A percentile compares a stretch with the other conserved stretches of the same genome.
Evolutionary conservation across 139 green algal genomes (phyloP).

Genomic region (Nannochloris sp.): DNA sequence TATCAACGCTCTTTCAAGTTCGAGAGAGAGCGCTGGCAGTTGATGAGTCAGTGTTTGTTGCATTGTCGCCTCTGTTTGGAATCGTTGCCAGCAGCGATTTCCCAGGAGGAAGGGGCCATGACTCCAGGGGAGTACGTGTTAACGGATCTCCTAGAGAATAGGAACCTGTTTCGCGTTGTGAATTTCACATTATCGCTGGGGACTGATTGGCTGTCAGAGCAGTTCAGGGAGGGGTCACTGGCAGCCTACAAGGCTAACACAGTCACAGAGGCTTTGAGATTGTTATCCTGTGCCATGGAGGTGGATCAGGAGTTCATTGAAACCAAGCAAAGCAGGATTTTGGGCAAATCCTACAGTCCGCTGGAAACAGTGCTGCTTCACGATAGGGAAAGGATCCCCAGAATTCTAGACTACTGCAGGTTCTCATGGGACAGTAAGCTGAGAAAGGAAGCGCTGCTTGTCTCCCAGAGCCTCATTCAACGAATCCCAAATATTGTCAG

Average conservation of each 20-base stretch:
- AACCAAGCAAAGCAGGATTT: not conserved
- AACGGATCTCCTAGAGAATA: conserved; percentile 47
- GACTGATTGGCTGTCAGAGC: not conserved
- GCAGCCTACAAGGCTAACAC: not conserved
- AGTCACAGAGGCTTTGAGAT: not conserved
- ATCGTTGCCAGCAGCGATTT: not conserved
- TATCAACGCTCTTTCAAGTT: conserved; percentile 30
- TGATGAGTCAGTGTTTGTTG: conserved; percentile 44
- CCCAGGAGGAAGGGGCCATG: conserved; percentile 6
- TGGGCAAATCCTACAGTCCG: not conserved
- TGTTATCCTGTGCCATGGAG: not conserved
- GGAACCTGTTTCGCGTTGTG: not conserved
- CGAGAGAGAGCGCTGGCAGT: conserved; percentile 57
- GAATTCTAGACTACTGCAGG: not conserved
- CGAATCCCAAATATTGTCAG: not conserved
- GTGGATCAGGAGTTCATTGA: not conserved
- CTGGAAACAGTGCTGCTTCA: not conserved
- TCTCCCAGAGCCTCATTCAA: not conserved
- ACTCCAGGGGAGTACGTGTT: conserved; percentile 40
- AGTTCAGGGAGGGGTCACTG: not conserved
- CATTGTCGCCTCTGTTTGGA: conserved; percentile 42
- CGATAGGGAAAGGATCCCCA: not conserved
- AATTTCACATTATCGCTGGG: conserved; percentile 5
- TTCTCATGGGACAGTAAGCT: conserved; percentile 1
- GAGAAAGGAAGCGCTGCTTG: not conserved